Conservation (phyloP, 2,329 filamentous ascomycete species). For the Tolypocladium guangdongense region DNA sequence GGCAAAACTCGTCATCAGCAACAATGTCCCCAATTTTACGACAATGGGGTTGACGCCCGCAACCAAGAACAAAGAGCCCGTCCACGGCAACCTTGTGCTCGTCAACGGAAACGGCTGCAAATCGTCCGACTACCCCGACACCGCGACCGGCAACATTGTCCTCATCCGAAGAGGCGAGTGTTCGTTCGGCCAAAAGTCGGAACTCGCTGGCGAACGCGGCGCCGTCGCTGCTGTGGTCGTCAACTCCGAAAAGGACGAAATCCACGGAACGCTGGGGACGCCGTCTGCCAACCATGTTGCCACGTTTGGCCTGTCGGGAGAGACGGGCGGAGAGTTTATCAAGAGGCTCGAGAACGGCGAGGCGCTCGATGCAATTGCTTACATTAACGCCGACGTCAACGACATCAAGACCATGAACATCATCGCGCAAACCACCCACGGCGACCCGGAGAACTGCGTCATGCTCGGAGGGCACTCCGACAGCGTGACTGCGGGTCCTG, state of each 20-base stretch:
- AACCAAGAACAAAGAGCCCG: slow-evolving; percentile 46
- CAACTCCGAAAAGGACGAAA: slow-evolving; percentile 53
- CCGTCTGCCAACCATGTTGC: slow-evolving; percentile 50
- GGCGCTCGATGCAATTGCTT: slow-evolving; percentile 42
- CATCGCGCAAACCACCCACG: slow-evolving; percentile 48
- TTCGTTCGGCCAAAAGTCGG: slow-evolving; percentile 60
- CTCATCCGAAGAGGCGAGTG: slow-evolving; percentile 62
- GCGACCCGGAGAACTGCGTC: slow-evolving; percentile 52
- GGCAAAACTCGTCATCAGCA: slow-evolving; percentile 44
- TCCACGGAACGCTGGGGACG: slow-evolving; percentile 59
- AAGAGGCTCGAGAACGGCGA: slow-evolving; percentile 40
- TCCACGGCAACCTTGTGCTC: slow-evolving; percentile 48
- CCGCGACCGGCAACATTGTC: slow-evolving; percentile 52
- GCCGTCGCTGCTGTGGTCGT: slow-evolving; percentile 64
- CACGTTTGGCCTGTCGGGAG: slow-evolving; percentile 54
- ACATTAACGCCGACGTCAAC: slow-evolving; percentile 46
- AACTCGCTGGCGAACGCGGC: slow-evolving; percentile 55
- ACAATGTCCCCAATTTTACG: slow-evolving; percentile 35
- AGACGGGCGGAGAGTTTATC: slow-evolving; percentile 46
- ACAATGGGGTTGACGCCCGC: slow-evolving; percentile 59
- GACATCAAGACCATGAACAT: slow-evolving; percentile 47
- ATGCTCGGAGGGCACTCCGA: slow-evolving; percentile 57
- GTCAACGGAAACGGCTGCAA: slow-evolving; percentile 54
- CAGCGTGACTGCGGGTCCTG: slow-evolving; percentile 51
- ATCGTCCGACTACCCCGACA: slow-evolving; percentile 49